These are phyloP conservation scores for Avena insularis DNA, from an alignment of 176 grass and related monocot genomes.

Conservation along the genomic window DNA sequence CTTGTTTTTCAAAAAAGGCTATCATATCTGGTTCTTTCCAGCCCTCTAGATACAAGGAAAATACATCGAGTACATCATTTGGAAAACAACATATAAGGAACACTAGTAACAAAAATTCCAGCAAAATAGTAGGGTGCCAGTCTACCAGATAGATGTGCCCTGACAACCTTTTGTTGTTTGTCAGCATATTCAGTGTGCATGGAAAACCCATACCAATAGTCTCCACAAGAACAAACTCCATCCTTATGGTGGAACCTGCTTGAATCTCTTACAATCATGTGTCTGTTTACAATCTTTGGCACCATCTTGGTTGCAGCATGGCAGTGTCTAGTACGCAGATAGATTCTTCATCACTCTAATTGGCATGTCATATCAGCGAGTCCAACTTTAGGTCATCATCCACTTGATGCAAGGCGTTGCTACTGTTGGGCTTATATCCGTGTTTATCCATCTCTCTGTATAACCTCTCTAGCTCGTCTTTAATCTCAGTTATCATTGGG, in stretches of 20 bases:
- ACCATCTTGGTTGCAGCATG: conserved; percentile 75
- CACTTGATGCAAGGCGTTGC: too few relatives aligned
- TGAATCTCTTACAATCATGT: conserved; percentile 74
- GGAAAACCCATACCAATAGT: conserved; percentile 60
- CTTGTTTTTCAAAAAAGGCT: conserved; percentile 61
- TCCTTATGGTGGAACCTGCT: conserved; percentile 79
- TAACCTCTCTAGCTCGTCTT: too few relatives aligned
- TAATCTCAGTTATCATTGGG: too few relatives aligned
- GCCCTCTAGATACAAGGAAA: conserved; percentile 49
- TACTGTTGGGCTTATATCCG: too few relatives aligned
- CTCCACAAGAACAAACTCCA: conserved; percentile 76
- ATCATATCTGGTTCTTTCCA: conserved; percentile 50
- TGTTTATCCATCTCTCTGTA: too few relatives aligned
- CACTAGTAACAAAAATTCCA: conserved; percentile 23
- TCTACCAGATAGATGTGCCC: conserved; percentile 29
- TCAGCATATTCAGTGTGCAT: background rate
- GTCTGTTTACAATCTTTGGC: conserved; percentile 68
- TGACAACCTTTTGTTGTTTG: background rate
- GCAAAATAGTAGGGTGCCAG: background rate
- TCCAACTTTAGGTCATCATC: too few relatives aligned
- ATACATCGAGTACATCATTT: background rate
- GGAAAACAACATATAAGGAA: conserved; percentile 8
- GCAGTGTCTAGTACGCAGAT: conserved; percentile 58
- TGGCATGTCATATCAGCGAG: background rate
- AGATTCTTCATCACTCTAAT: conserved; percentile 85